These are phyloP conservation scores for Backusella sp. DNA, from an alignment of 192 early-diverging fungal genomes.

Conservation along the genomic window DNA sequence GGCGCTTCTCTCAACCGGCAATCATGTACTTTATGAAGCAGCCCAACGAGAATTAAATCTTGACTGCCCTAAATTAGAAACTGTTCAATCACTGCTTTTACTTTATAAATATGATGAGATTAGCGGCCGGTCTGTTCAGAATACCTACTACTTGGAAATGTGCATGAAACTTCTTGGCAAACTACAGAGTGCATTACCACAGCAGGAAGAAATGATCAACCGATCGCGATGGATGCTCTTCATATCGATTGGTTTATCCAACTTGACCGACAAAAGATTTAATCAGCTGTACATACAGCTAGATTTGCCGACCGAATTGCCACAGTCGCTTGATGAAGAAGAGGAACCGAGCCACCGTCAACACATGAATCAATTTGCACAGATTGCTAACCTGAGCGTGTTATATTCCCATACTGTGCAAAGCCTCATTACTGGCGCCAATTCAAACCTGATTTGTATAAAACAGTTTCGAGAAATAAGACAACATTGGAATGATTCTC, in stretches of 20 bases:
- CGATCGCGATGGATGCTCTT: constrained; percentile 4
- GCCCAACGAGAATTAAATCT: background rate
- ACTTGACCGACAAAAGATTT: background rate
- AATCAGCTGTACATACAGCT: background rate
- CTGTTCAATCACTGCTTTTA: background rate
- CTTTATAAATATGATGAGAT: constrained; percentile 10
- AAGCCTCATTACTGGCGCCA: constrained; percentile 7
- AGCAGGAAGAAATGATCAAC: constrained; percentile 10
- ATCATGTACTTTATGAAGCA: constrained; percentile 1
- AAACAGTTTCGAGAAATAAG: constrained; percentile 12
- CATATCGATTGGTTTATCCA: background rate
- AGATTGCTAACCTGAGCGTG: constrained; percentile 8
- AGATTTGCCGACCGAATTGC: constrained; percentile 2
- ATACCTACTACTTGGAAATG: constrained; percentile 7
- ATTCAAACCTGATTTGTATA: constrained; percentile 6
- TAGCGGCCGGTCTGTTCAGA: background rate
- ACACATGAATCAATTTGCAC: constrained; percentile 3
- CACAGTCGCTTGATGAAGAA: background rate
- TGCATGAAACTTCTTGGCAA: background rate
- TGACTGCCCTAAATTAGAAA: background rate
- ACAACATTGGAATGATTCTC: constrained; percentile 11
- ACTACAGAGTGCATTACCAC: background rate
- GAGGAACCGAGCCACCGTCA: background rate
- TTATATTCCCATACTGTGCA: constrained; percentile 14
- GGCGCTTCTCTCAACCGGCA: background rate